Evolutionary conservation across 192 early-diverging fungal genomes (phyloP), one percentile per base, ranked within the genome.

Genomic region (Polychytrium aggregatum): DNA sequence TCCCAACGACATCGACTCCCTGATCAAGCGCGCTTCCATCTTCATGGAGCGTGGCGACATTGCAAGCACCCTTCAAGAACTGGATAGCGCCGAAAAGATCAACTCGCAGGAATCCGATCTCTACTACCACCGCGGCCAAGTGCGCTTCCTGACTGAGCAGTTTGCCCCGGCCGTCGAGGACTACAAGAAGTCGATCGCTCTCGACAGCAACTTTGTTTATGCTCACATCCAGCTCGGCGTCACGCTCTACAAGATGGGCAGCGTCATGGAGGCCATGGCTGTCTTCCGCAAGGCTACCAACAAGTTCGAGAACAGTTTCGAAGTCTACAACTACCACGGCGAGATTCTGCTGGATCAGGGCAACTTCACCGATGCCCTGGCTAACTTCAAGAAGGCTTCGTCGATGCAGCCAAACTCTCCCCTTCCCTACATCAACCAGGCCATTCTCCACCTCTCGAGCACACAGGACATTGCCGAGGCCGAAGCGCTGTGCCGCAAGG

Each of bases 401-500:
- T 71, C 81, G 46, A 63, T 96, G 53, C 82, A 86, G 57, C 65
- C 71, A 3, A 67, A 67, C 41, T 88, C 86, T 57, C 89, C 95
- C n/a, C 71, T 97, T 43, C 87, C 92, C n/a, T 93, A 91, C 50
- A 94, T 98, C 63, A 98, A 98, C 75, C 93, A 96, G 66, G 76
- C 76, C 22, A 70, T 79, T 40, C 53, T 77, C 1, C 57, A 71
- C 52, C 45, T 89, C 59, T 91, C 96, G 57, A 73, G 68, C 45
- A 83, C 74, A 43, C 67, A 76, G 20, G 82, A 98, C 52, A 55
- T 74, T n/a, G 70, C 64, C 37, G 64, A 67, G 47, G 86, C 93
- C 24, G 82, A 88, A 73, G 57, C 63, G 25, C 62, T 87, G 48
- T 89, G 87, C 59, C 70, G 74, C 28, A 67, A 79, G 37, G 92